Percentiles rank a stretch among this genome's conserved stretches.
These are phyloP conservation scores for Pythium phragmiticola DNA, from an alignment of 352 stramenopile species.

Conservation along the genomic window DNA sequence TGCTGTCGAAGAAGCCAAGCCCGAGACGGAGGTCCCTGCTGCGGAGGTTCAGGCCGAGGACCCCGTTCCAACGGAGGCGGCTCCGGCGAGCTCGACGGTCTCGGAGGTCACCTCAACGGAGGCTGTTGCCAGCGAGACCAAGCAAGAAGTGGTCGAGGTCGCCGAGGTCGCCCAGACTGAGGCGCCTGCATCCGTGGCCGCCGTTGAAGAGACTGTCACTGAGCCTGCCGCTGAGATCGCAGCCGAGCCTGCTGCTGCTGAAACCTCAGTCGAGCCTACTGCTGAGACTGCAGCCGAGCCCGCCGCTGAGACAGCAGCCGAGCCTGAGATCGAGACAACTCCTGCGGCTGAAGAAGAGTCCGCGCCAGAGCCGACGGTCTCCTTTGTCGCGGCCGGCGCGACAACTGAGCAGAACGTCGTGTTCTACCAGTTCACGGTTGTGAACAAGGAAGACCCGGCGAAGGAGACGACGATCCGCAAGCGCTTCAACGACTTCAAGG, in stretches of 20 bases:
- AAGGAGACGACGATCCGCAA: slow-evolving; percentile 56
- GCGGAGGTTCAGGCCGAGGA: slow-evolving; percentile 23
- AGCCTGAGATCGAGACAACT: slow-evolving; percentile 24
- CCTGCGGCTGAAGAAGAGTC: slow-evolving; percentile 22
- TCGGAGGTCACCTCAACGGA: slow-evolving; percentile 16
- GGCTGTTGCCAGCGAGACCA: slow-evolving; percentile 14
- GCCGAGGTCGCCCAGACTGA: too few species aligned
- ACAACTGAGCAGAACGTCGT: slow-evolving; percentile 49
- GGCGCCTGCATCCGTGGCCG: too few species aligned
- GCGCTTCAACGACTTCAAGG: slow-evolving; percentile 79
- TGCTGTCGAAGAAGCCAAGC: not conserved
- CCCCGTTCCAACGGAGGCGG: slow-evolving; percentile 22
- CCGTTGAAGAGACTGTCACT: not conserved
- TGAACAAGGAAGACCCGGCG: slow-evolving; percentile 38
- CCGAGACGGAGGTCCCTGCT: slow-evolving; percentile 13
- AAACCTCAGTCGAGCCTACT: not conserved
- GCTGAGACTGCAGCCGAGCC: slow-evolving; percentile 8
- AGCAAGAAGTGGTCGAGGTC: slow-evolving; percentile 20
- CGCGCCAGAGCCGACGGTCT: slow-evolving; percentile 29
- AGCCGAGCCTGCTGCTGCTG: not conserved
- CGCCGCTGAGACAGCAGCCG: slow-evolving; percentile 8
- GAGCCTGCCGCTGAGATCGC: slow-evolving; percentile 5
- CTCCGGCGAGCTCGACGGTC: slow-evolving; percentile 4
- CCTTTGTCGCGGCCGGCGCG: slow-evolving; percentile 46
- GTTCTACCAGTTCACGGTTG: slow-evolving; percentile 63